Base-by-base conservation (phyloP, 1,139 yeast genomes). In the Suhomyces kunorum region DNA sequence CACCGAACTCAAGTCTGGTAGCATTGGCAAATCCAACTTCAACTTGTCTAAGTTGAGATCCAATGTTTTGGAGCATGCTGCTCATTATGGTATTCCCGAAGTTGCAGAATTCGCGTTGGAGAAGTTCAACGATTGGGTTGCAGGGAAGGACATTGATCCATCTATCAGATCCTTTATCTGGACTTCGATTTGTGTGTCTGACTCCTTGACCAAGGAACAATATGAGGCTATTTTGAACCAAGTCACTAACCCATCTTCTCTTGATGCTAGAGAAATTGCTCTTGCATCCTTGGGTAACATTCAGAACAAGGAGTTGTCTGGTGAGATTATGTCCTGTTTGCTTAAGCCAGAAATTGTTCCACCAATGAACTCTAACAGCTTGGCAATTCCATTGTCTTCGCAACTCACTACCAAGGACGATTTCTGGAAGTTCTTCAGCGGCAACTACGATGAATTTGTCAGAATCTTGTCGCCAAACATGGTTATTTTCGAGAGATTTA, bases 321-420 rank as follows among this genome's bases (percentile, higher is more conserved):
- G 62, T 9, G 56, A 57, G 40, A 62, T 80, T 36, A 54, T 80
- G 25, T 56, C 54, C 1, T 55, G 68, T 47, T 59, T 80, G 32
- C 55, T 71, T 29, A 67, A 70, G 40, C 69, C 71, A 14, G 52
- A 55, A 2, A 59, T 68, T 9, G 63, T 83, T 24, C 85, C 87
- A n/a, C 75, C 76, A 32, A 87, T 86, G 87, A 88, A 86, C 56
- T 71, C 79, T 18, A 85, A 81, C 54, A 81, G 76, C 54, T 63
- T 83, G 44, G 75, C 80, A 1, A 63, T 63, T 12, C 66, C 81
- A 14, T 63, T 84, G 34, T 71, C 83, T 7, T 55, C 64, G 12
- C 85, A 83, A 56, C 58, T 74, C 8, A 56, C 54, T 4, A 70
- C 81, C 1, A 77, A 82, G 42, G 64, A 64, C 38, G 51, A 53